Base-by-base conservation (phyloP, 2,329 filamentous ascomycete genomes). In the Fusarium circinatum region DNA sequence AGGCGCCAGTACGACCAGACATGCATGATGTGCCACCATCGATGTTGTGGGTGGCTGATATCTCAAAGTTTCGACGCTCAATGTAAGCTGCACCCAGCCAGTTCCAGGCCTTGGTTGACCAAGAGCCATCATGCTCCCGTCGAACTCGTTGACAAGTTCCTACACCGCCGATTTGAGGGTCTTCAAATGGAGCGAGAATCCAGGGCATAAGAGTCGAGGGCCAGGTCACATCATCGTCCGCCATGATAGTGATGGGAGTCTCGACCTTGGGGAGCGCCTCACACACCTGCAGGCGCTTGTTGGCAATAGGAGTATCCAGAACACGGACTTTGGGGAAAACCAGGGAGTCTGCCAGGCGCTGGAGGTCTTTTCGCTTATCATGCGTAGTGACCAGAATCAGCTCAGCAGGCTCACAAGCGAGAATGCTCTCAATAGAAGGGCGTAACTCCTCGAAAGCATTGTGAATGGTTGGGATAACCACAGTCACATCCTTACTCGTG, bases 1-100 rank as follows among this genome's bases (percentile, higher is more conserved):
- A 98, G 49, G 95, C 95, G 60, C 96, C 95, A 22, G 95, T 98
- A 48, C 96, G 92, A 65, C 96, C 96, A 52, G 96, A 98, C 86
- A 98, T 94, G 85, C 96, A 98, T 17, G 96, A 97, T n/a, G 97
- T 93, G 45, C 96, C 96, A 67, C 96, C 96, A 80, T 98, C 96
- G 58, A 98, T 93, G 84, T 96, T 94, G 82, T 97, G 96, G 62
- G 95, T 98, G 38, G 96, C 95, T 54, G 95, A 97, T 80, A 97
- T 98, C 83, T 98, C 96, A 81, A 98, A 98, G 84, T 98, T 98
- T 70, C 96, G 92, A 66, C 96, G 91, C 83, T 98, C 94, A 71
- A 98, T 92, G 82, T 98, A 98, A 58, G 95, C 91, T 28, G 95
- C 94, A 11, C 95, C 95, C 26, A 98, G 88, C 87, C 96, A 98